These are phyloP conservation scores for Naganishia friedmannii DNA, from an alignment of 768 basidiomycete species.

Conservation along the genomic window DNA sequence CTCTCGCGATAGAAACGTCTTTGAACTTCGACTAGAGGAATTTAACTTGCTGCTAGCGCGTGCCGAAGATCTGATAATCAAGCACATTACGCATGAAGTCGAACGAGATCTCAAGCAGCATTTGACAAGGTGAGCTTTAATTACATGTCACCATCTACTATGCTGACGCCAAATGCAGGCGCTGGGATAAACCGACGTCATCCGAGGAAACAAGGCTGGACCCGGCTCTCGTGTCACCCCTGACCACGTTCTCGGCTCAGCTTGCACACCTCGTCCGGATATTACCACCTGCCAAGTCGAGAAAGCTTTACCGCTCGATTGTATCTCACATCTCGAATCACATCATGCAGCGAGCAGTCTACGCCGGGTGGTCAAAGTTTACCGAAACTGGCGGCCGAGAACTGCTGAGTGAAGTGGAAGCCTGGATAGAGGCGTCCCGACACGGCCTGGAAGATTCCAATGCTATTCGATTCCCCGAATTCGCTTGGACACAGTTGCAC, in stretches of 20 bases:
- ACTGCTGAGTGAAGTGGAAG: slow-evolving; percentile 68
- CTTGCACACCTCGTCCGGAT: slow-evolving; percentile 65
- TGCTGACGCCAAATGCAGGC: slow-evolving; percentile 44
- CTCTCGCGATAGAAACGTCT: slow-evolving; percentile 12
- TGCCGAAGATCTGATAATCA: slow-evolving; percentile 84
- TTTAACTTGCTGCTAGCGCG: slow-evolving; percentile 64
- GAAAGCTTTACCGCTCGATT: slow-evolving; percentile 70
- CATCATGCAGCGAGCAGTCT: slow-evolving; percentile 78
- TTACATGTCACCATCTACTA: slow-evolving; percentile 50
- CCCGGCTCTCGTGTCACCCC: slow-evolving; percentile 68
- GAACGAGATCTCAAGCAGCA: slow-evolving; percentile 72
- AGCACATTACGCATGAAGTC: slow-evolving; percentile 77
- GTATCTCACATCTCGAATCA: slow-evolving; percentile 69
- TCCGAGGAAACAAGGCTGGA: slow-evolving; percentile 56
- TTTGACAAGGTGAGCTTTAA: slow-evolving; percentile 59
- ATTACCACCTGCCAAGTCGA: slow-evolving; percentile 62
- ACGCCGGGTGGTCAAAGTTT: slow-evolving; percentile 67
- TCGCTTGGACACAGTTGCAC: slow-evolving; percentile 71
- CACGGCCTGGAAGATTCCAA: slow-evolving; percentile 58
- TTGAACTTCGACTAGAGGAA: slow-evolving; percentile 64
- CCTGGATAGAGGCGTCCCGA: slow-evolving; percentile 79
- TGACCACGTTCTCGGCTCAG: slow-evolving; percentile 77
- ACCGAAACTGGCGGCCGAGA: slow-evolving; percentile 61
- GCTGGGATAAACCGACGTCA: slow-evolving; percentile 46
- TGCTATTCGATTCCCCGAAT: slow-evolving; percentile 59